Percentiles rank a stretch among this genome's conserved stretches.
Evolutionary conservation across 202 grass and related monocot genomes (phyloP).

Genomic region (Schoenoplectus triqueter): DNA sequence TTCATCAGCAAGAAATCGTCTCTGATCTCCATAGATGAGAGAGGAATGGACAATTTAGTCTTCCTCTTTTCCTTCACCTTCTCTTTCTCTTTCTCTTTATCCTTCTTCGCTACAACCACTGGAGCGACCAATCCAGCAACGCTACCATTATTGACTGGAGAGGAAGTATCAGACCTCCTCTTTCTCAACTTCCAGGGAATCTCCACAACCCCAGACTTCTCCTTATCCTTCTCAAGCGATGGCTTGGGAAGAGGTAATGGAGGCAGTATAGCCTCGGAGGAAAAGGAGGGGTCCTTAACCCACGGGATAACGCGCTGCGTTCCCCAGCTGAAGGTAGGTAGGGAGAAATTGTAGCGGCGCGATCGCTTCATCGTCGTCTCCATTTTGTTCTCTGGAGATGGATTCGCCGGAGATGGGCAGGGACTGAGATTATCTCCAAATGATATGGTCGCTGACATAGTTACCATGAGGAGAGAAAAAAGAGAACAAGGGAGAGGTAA

Average conservation of each 20-base stretch:
- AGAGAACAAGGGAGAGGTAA: not conserved
- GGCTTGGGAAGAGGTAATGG: not conserved
- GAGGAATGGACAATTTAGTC: slow-evolving; percentile 40
- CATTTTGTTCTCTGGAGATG: slow-evolving; percentile 9
- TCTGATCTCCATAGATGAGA: slow-evolving; percentile 59
- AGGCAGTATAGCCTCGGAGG: not conserved
- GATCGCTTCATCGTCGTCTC: not conserved
- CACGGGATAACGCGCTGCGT: slow-evolving; percentile 45
- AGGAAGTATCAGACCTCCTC: slow-evolving; percentile 29
- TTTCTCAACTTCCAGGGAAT: slow-evolving; percentile 52
- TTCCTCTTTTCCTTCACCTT: slow-evolving; percentile 29
- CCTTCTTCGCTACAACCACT: slow-evolving; percentile 27
- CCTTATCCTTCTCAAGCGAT: not conserved
- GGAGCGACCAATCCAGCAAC: not conserved
- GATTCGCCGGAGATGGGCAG: not conserved
- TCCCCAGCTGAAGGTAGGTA: slow-evolving; percentile 47
- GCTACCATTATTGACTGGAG: slow-evolving; percentile 34
- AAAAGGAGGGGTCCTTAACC: slow-evolving; percentile 8
- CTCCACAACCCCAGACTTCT: not conserved
- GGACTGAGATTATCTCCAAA: slow-evolving; percentile 11
- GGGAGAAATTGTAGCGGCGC: slow-evolving; percentile 53
- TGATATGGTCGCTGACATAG: slow-evolving; percentile 27
- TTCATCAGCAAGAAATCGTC: slow-evolving; percentile 67
- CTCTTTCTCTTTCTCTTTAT: not conserved
- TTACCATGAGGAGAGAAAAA: slow-evolving; percentile 19